Conservation (phyloP, 768 basidiomycete species). For the Leccinum sublutescens region DNA sequence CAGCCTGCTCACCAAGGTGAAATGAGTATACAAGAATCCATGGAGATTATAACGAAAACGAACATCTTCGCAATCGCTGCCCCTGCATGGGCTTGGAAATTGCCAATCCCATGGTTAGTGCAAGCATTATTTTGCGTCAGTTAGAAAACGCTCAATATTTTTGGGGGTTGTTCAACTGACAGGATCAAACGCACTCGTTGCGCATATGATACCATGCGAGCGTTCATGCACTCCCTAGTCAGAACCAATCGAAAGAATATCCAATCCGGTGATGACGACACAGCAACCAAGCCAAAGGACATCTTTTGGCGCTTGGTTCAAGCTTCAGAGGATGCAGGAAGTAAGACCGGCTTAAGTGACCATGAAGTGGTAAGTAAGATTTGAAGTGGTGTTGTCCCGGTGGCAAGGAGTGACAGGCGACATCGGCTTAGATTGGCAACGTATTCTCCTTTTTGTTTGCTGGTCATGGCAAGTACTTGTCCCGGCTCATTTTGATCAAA, state of each 20-base stretch:
- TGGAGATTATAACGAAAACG: slow-evolving; percentile 14
- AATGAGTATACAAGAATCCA: slow-evolving; percentile 21
- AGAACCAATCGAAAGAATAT: slow-evolving; percentile 8
- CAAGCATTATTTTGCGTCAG: neutral
- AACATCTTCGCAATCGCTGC: slow-evolving; percentile 18
- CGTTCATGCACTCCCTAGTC: slow-evolving; percentile 20
- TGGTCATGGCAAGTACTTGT: slow-evolving; percentile 46
- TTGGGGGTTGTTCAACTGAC: neutral
- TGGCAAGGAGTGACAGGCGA: neutral
- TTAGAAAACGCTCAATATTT: neutral
- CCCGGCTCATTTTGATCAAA: neutral
- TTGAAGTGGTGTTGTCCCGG: neutral
- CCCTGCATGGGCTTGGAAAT: slow-evolving; percentile 23
- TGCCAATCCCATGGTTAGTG: slow-evolving; percentile 21
- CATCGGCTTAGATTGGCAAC: slow-evolving; percentile 48
- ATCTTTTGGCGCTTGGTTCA: slow-evolving; percentile 20
- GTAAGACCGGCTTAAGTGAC: slow-evolving; percentile 16
- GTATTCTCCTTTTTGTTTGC: slow-evolving; percentile 53
- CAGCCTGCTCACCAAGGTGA: slow-evolving; percentile 15
- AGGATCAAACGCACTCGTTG: slow-evolving; percentile 22
- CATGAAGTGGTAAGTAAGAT: slow-evolving; percentile 17
- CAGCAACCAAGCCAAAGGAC: slow-evolving; percentile 11
- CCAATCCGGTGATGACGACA: slow-evolving; percentile 5
- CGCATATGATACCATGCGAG: slow-evolving; percentile 22
- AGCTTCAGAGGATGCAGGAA: slow-evolving; percentile 21